A percentile compares a stretch with the other conserved stretches of the same genome.
Evolutionary conservation across 1,139 yeast species (phyloP).

Genomic region (Kurtzmaniella quercitrusa): DNA sequence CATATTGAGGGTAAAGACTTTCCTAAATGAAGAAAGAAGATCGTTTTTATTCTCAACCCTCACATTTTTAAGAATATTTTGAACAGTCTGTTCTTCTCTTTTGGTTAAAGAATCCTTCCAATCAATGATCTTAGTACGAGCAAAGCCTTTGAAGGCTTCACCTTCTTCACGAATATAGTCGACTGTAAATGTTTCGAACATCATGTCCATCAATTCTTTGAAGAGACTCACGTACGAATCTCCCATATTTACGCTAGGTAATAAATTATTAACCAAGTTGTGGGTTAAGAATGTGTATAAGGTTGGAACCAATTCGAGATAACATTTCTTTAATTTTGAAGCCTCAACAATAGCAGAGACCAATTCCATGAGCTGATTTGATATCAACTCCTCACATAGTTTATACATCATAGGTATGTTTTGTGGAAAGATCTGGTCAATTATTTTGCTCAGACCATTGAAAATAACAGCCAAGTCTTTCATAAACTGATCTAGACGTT

Average conservation of each 20-base stretch:
- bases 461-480: slow-evolving; percentile 27
- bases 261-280: slow-evolving; percentile 22
- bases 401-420: slow-evolving; percentile 46
- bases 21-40: slow-evolving; percentile 56
- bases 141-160: slow-evolving; percentile 21
- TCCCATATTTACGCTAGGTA: slow-evolving; percentile 32
- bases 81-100: slow-evolving; percentile 39
- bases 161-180: slow-evolving; percentile 51
- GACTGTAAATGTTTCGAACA: slow-evolving; percentile 42
- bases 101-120: slow-evolving; percentile 35
- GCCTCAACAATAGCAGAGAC: slow-evolving; percentile 26
- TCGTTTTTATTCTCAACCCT: slow-evolving; percentile 41
- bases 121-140: slow-evolving; percentile 23
- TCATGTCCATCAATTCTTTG: slow-evolving; percentile 43
- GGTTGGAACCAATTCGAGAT: slow-evolving; percentile 28
- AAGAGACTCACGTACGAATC: slow-evolving; percentile 28
- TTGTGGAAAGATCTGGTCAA: slow-evolving; percentile 39
- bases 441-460: slow-evolving; percentile 32
- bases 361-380: slow-evolving; percentile 39
- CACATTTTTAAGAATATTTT: slow-evolving; percentile 37
- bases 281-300: slow-evolving; percentile 26
- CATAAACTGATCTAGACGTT: slow-evolving; percentile 21
- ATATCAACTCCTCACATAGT: slow-evolving; percentile 42
- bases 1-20: slow-evolving; percentile 48
- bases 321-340: slow-evolving; percentile 23